phyloP scores from a whole-genome alignment of 2,329 filamentous ascomycete genomes.

The Proliferodiscus dingleyae region DNA sequence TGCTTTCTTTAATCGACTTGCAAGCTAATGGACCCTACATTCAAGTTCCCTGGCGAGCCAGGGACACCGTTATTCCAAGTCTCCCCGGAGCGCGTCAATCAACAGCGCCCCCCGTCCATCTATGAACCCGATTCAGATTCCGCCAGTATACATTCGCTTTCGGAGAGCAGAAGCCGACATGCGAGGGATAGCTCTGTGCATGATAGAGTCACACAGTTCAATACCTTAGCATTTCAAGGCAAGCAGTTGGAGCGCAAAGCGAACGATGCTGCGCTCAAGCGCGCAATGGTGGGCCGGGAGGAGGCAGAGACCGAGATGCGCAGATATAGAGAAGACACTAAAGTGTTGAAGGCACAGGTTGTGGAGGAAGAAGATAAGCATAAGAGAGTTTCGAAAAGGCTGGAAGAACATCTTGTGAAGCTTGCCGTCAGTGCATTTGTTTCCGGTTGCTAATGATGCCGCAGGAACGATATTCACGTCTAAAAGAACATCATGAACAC shows the following conservation, averaged over 20 bases:
- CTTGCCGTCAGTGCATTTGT: constrained; percentile 27
- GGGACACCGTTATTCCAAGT: constrained; percentile 54
- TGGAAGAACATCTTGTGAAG: constrained; percentile 67
- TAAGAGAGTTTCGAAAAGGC: constrained; percentile 58
- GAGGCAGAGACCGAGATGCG: constrained; percentile 67
- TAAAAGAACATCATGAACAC: constrained; percentile 64
- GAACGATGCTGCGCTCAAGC: constrained; percentile 60
- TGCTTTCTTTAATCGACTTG: not conserved
- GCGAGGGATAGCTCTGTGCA: constrained; percentile 57
- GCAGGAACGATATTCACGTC: constrained; percentile 65
- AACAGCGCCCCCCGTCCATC: constrained; percentile 31
- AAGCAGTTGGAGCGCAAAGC: constrained; percentile 60
- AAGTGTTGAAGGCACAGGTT: constrained; percentile 49
- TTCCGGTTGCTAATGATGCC: constrained; percentile 11
- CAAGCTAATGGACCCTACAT: constrained; percentile 37
- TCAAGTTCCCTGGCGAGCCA: constrained; percentile 50
- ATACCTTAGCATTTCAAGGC: constrained; percentile 52
- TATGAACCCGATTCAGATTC: constrained; percentile 21
- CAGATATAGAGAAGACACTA: constrained; percentile 56
- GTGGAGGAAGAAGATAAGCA: constrained; percentile 65
- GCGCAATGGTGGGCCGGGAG: constrained; percentile 63
- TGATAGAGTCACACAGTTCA: constrained; percentile 68
- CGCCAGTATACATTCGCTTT: constrained; percentile 7
- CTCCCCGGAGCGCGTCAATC: constrained; percentile 61
- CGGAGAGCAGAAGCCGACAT: constrained; percentile 16